A percentile compares a stretch with the other conserved stretches of the same genome.
phyloP scores from a whole-genome alignment of 208 protist species.

The Leishmania amazonensis region DNA sequence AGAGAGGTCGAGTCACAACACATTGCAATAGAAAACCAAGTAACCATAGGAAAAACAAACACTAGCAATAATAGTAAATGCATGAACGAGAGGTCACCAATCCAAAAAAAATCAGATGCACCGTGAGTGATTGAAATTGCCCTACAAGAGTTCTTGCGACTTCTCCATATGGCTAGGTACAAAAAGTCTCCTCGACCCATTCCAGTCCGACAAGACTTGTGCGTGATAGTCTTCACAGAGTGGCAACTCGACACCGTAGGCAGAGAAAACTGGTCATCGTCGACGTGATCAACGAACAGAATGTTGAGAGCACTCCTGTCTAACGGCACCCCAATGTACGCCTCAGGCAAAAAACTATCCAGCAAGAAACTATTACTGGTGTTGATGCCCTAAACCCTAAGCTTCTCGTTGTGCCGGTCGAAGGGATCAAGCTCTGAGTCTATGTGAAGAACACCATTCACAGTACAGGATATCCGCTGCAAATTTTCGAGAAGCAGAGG shows the following conservation, averaged over 20 bases:
- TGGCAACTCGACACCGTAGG: conserved; percentile 5
- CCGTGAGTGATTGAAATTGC: not conserved
- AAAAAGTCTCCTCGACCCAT: conserved; percentile 16
- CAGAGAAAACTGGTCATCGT: conserved; percentile 20
- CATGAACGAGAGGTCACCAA: not conserved
- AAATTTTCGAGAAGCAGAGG: not conserved
- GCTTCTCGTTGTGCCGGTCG: not conserved
- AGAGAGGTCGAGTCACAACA: not conserved
- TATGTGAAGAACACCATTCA: not conserved
- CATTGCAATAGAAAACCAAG: not conserved
- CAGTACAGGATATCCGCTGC: not conserved
- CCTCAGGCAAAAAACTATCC: not conserved
- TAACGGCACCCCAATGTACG: not conserved
- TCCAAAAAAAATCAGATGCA: not conserved
- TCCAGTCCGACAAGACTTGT: conserved; percentile 10
- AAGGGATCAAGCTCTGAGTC: not conserved
- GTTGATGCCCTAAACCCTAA: too few relatives aligned
- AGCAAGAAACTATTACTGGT: not conserved
- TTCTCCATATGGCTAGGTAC: conserved; percentile 7
- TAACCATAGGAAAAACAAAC: not conserved
- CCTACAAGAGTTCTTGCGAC: not conserved
- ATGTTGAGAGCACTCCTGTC: conserved; percentile 6
- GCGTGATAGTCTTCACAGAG: conserved; percentile 10
- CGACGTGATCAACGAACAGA: conserved; percentile 27
- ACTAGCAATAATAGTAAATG: not conserved